phyloP scores from a whole-genome alignment of 106 monocot species.

The Cymbidium sinense region DNA sequence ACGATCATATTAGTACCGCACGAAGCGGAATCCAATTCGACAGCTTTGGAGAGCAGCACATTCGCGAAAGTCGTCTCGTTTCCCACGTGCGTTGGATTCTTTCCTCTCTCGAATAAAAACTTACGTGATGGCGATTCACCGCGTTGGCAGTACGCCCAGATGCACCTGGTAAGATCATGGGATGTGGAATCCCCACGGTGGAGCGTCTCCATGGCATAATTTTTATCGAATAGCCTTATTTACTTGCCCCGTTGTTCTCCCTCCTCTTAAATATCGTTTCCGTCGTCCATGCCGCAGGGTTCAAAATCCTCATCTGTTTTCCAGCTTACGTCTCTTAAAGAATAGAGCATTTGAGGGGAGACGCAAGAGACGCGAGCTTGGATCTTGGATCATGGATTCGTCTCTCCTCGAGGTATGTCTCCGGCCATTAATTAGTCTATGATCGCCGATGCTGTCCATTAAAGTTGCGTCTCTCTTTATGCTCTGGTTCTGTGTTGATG shows the following conservation, averaged over 20 bases:
- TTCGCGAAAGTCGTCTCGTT: too few species aligned
- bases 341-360: neutral
- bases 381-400: constrained; percentile 19
- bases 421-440: neutral
- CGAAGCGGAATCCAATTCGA: too few species aligned
- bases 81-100: too few species aligned
- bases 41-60: too few species aligned
- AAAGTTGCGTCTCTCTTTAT: neutral
- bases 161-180: neutral
- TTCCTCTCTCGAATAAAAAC: too few species aligned
- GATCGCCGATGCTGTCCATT: too few species aligned
- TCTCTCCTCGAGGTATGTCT: constrained; percentile 30
- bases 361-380: neutral
- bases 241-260: neutral
- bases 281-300: neutral
- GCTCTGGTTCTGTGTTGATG: neutral
- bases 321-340: neutral
- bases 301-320: neutral
- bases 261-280: too few species aligned
- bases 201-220: neutral
- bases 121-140: too few species aligned
- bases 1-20: too few species aligned
- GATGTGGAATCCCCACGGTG: neutral
- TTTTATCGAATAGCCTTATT: neutral
- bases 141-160: neutral